Evolutionary conservation across 1,139 yeast species (phyloP).

Genomic region (Magnusiomyces sp.): DNA sequence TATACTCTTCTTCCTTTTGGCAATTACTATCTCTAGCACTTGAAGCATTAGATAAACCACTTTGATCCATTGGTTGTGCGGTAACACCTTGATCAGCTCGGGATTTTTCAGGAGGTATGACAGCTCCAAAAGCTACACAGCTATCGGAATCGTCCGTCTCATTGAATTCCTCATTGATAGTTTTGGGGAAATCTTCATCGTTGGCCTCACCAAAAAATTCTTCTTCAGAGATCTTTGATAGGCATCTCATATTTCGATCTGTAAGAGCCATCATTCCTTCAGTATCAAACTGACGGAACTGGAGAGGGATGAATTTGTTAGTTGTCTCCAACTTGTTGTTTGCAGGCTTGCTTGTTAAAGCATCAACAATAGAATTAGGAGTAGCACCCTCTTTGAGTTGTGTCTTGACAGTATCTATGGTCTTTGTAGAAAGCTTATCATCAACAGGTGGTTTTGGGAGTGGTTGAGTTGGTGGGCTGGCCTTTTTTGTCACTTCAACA

Average conservation of each 20-base stretch:
- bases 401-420: too few species aligned
- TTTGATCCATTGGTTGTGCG: too few species aligned
- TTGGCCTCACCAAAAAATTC: slow-evolving; percentile 1
- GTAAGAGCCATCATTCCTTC: not conserved
- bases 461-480: too few species aligned
- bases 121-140: not conserved
- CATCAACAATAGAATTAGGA: too few species aligned
- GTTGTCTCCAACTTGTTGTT: not conserved
- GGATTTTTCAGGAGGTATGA: too few species aligned
- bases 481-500: too few species aligned
- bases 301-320: not conserved
- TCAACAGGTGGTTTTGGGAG: too few species aligned
- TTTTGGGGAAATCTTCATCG: not conserved
- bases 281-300: not conserved
- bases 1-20: not conserved
- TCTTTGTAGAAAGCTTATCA: too few species aligned
- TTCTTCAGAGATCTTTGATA: slow-evolving; percentile 14
- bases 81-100: too few species aligned
- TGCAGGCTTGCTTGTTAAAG: too few species aligned
- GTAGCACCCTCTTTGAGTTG: too few species aligned
- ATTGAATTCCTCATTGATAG: not conserved
- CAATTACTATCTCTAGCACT: not conserved
- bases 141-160: not conserved
- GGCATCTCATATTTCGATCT: slow-evolving; percentile 5
- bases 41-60: too few species aligned